These are phyloP conservation scores for Rhamnella rubrinervis DNA, from an alignment of 331 rosid species.

Conservation along the genomic window DNA sequence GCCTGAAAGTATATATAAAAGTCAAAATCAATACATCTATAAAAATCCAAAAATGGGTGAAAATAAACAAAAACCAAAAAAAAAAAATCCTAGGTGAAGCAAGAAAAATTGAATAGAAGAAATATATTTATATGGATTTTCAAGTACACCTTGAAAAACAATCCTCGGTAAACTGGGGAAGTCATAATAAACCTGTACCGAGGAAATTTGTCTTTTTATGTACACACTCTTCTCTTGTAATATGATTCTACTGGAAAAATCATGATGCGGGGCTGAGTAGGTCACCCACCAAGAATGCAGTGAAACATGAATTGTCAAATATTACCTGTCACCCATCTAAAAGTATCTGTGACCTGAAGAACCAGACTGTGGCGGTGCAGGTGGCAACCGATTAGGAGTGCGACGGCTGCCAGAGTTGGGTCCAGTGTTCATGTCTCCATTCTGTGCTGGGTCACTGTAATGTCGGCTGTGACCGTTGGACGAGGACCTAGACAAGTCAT, in stretches of 20 bases:
- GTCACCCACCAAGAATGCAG: slow-evolving; percentile 64
- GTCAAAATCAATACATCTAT: slow-evolving; percentile 28
- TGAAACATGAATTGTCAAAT: slow-evolving; percentile 39
- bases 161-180: slow-evolving; percentile 19
- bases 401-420: slow-evolving; percentile 79
- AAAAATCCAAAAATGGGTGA: slow-evolving; percentile 55
- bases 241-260: slow-evolving; percentile 45
- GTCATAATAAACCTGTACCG: slow-evolving; percentile 34
- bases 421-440: slow-evolving; percentile 46
- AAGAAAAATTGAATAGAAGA: slow-evolving; percentile 51
- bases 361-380: slow-evolving; percentile 75
- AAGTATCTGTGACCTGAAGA: slow-evolving; percentile 73
- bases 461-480: slow-evolving; percentile 84
- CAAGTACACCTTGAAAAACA: slow-evolving; percentile 46
- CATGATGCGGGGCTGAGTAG: slow-evolving; percentile 32
- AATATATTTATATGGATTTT: slow-evolving; percentile 33
- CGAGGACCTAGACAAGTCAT: slow-evolving; percentile 33
- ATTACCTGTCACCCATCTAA: slow-evolving; percentile 33
- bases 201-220: slow-evolving; percentile 56
- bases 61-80: neutral
- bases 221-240: slow-evolving; percentile 55
- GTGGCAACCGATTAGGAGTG: slow-evolving; percentile 88
- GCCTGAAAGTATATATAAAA: slow-evolving; percentile 22
- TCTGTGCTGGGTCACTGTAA: slow-evolving; percentile 81
- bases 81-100: neutral